phyloP scores from a whole-genome alignment of 2,329 filamentous ascomycete species.

The Diaporthe destruens region DNA sequence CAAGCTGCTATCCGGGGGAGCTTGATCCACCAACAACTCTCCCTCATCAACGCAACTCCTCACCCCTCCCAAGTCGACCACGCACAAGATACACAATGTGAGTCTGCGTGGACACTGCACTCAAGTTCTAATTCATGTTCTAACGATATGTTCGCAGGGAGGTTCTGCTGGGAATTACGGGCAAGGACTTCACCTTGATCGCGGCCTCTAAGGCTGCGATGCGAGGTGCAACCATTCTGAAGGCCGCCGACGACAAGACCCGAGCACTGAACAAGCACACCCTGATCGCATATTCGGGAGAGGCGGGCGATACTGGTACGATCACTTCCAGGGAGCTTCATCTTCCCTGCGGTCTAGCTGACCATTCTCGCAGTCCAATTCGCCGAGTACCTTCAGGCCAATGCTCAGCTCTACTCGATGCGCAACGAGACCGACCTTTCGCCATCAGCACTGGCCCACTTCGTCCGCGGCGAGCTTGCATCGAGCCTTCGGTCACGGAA shows the following conservation, averaged over 20 bases:
- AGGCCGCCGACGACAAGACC: conserved; percentile 97
- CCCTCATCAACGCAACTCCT: conserved; percentile 24
- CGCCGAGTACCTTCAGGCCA: conserved; percentile 98
- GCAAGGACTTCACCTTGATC: conserved; percentile 99
- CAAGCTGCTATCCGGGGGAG: conserved; percentile 23
- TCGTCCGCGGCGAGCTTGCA: conserved; percentile 94
- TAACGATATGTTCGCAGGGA: conserved; percentile 72
- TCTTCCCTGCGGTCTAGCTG: conserved; percentile 41
- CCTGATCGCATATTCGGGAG: conserved; percentile 93
- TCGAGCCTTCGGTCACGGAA: conserved; percentile 90
- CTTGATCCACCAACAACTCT: conserved; percentile 21
- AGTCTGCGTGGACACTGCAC: neutral
- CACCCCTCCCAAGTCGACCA: neutral
- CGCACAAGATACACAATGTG: conserved; percentile 42
- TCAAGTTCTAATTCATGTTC: neutral
- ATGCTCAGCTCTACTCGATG: conserved; percentile 98
- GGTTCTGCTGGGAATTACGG: conserved; percentile 96
- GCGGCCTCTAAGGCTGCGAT: conserved; percentile 98
- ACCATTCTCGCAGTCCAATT: conserved; percentile 81
- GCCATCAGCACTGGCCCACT: conserved; percentile 89
- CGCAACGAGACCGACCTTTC: conserved; percentile 94
- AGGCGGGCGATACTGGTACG: conserved; percentile 93
- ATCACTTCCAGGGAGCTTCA: conserved; percentile 5
- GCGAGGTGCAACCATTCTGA: conserved; percentile 96
- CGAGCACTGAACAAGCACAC: conserved; percentile 92